These are phyloP conservation scores for Thinopyrum obtusiflorum DNA, from an alignment of 202 grass and related monocot species.

Conservation along the genomic window DNA sequence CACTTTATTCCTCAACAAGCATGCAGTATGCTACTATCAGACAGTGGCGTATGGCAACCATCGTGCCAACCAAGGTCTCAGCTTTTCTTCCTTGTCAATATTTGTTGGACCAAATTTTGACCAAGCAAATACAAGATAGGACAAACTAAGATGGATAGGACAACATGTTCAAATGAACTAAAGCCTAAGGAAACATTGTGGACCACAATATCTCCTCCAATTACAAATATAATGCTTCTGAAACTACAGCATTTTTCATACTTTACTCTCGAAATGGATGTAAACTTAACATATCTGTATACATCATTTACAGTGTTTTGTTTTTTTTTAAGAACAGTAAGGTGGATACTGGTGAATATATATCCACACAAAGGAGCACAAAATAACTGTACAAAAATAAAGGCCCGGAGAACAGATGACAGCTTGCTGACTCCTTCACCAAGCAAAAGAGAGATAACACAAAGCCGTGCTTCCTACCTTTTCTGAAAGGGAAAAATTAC, in stretches of 20 bases:
- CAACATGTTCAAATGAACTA: not conserved
- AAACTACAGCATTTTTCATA: not conserved
- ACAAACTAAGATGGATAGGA: not conserved
- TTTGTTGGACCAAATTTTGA: conserved; percentile 4
- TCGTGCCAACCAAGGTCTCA: not conserved
- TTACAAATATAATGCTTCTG: not conserved
- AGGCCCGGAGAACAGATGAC: not conserved
- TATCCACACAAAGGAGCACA: not conserved
- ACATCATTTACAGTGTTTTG: not conserved
- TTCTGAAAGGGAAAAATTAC: not conserved
- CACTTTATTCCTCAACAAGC: not conserved
- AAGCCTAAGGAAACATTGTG: not conserved
- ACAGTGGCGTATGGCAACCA: conserved; percentile 4
- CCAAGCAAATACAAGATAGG: conserved; percentile 2
- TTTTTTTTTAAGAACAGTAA: not conserved
- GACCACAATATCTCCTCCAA: not conserved
- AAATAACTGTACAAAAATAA: not conserved
- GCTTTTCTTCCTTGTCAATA: not conserved
- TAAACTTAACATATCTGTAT: conserved; percentile 3
- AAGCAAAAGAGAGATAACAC: not conserved
- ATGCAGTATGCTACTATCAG: conserved; percentile 9
- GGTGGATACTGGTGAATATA: not conserved
- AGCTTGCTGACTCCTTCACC: not conserved
- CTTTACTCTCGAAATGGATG: not conserved
- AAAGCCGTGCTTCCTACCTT: not conserved